A percentile compares a stretch with the other conserved stretches of the same genome.
Evolutionary conservation across 306 rosid genomes (phyloP).

Genomic region (Cicer bijugum): DNA sequence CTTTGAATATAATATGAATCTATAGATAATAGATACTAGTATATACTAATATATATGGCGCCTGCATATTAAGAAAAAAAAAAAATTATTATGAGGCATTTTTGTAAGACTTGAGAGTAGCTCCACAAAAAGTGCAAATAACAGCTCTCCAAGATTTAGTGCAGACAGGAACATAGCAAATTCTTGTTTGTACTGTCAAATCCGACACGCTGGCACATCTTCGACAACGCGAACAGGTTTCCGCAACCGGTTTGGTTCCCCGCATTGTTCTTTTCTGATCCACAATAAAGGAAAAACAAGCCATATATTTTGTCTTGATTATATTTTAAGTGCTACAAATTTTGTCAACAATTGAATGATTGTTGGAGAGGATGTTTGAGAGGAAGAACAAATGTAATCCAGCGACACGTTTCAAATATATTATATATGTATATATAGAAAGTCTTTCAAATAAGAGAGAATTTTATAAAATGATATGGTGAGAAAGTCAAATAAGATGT

Average conservation of each 20-base stretch:
- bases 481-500: too few species aligned
- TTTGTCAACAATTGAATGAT: too few species aligned
- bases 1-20: not conserved
- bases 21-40: not conserved
- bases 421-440: too few species aligned
- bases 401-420: too few species aligned
- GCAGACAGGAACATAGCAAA: slow-evolving; percentile 67
- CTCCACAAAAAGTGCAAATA: slow-evolving; percentile 80
- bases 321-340: too few species aligned
- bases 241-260: slow-evolving; percentile 82
- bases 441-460: too few species aligned
- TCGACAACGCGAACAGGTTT: slow-evolving; percentile 75
- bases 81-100: slow-evolving; percentile 5
- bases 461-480: too few species aligned
- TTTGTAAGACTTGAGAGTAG: slow-evolving; percentile 74
- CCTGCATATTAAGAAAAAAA: too few species aligned
- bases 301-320: slow-evolving; percentile 43
- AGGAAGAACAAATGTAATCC: too few species aligned
- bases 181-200: slow-evolving; percentile 64
- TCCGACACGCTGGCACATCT: slow-evolving; percentile 78
- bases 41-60: not conserved
- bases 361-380: too few species aligned
- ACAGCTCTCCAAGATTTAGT: slow-evolving; percentile 76
- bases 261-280: slow-evolving; percentile 62
- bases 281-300: slow-evolving; percentile 77